Percentiles rank a stretch among this genome's conserved stretches.
Conservation (phyloP, 371 early-diverging fungal genomes). For the Mortierella sp. region DNA sequence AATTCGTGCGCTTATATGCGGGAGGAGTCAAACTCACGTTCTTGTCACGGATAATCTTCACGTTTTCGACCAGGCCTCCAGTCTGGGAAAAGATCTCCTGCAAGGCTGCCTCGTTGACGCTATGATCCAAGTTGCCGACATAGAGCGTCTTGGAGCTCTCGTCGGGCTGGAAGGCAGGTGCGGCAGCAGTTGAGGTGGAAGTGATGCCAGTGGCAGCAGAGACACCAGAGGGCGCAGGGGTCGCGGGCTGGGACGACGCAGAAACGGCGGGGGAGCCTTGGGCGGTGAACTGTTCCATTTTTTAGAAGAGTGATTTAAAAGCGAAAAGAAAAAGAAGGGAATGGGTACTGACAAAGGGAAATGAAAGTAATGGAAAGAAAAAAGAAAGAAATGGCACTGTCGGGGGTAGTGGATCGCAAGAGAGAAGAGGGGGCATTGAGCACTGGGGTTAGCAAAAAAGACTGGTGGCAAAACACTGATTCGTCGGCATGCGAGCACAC, state of each 20-base stretch:
- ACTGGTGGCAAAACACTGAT: not conserved
- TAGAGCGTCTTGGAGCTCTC: conserved; percentile 79
- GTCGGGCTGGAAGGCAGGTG: conserved; percentile 56
- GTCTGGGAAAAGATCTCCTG: conserved; percentile 81
- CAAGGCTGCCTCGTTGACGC: conserved; percentile 82
- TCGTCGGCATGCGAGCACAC: not conserved
- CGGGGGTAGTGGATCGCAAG: not conserved
- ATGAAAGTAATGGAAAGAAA: conserved; percentile 10
- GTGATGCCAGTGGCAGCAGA: not conserved
- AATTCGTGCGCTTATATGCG: no score
- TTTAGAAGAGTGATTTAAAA: not conserved
- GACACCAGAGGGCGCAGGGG: conserved; percentile 10
- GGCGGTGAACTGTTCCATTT: conserved; percentile 48
- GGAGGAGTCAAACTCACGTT: conserved; percentile 73
- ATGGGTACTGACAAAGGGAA: not conserved
- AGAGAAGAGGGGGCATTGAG: not conserved
- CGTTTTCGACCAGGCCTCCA: conserved; percentile 74
- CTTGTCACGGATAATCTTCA: conserved; percentile 87
- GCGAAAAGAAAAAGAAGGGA: not conserved
- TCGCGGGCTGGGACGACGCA: conserved; percentile 16
- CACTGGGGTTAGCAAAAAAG: not conserved
- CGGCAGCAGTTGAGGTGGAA: conserved; percentile 11
- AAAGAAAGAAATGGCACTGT: conserved; percentile 13
- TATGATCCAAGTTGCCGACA: conserved; percentile 91
- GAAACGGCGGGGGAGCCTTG: conserved; percentile 36